Evolutionary conservation across 345 rosid species (phyloP).

Genomic region (Eucalyptus rudis): DNA sequence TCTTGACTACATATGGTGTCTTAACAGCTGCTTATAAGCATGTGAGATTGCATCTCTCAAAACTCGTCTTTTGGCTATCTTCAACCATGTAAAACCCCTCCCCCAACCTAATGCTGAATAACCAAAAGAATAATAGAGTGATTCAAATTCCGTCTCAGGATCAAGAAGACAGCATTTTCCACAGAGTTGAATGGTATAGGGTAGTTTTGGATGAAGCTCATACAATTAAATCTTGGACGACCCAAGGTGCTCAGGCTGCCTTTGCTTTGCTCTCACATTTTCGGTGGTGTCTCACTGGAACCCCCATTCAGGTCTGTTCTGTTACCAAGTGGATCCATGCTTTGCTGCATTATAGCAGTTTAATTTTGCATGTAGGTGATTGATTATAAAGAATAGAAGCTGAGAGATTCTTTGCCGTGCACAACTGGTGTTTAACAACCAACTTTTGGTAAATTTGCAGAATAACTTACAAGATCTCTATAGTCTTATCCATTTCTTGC

Average conservation of each 20-base stretch:
- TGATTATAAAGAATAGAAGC: background rate
- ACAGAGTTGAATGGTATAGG: slow-evolving; percentile 50
- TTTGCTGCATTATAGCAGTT: background rate
- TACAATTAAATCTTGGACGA: slow-evolving; percentile 45
- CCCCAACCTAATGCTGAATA: background rate
- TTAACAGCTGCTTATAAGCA: slow-evolving; percentile 38
- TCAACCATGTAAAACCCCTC: background rate
- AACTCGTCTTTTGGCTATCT: background rate
- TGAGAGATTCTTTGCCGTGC: background rate
- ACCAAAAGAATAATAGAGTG: background rate
- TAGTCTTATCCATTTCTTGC: slow-evolving; percentile 63
- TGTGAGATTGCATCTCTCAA: slow-evolving; percentile 12
- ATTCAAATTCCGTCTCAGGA: slow-evolving; percentile 11
- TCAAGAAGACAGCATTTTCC: slow-evolving; percentile 29
- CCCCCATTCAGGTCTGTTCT: slow-evolving; percentile 45
- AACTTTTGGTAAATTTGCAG: slow-evolving; percentile 11
- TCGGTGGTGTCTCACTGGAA: slow-evolving; percentile 73
- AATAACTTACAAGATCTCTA: slow-evolving; percentile 58
- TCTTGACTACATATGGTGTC: slow-evolving; percentile 65
- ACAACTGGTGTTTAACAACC: background rate
- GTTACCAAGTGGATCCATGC: background rate
- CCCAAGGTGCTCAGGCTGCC: slow-evolving; percentile 38
- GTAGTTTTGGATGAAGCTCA: slow-evolving; percentile 72
- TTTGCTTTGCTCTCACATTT: slow-evolving; percentile 38
- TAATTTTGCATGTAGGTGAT: background rate